Evolutionary conservation across 192 early-diverging fungal species (phyloP), one percentile per base, ranked within the genome.

Genomic region (Dispira parvispora): DNA sequence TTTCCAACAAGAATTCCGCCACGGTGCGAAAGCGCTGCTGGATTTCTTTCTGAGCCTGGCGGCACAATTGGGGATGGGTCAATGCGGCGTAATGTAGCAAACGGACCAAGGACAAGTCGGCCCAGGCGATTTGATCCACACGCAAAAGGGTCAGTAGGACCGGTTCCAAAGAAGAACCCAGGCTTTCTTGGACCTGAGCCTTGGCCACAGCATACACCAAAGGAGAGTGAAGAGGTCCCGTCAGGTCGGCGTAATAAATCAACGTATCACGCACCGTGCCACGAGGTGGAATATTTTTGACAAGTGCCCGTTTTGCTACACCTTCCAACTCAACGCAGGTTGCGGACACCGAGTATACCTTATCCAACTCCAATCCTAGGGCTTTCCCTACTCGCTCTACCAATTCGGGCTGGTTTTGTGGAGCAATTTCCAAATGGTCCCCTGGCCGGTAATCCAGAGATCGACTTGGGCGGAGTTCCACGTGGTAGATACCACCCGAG

Each of bases 361-460:
- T 38, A 44, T 43, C 28, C 52, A 52, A 43, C n/a, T 28, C 49
- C 12, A 53, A 28, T 11, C 63, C 63, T n/a, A 64, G 32, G 49
- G 38, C 50, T 6, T 11, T 23, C 11, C 52, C 63, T 43, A 64
- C 63, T 13, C 20, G 42, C 9, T 23, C 50, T 43, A 55, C 52
- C 26, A 44, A 13, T 5, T 23, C 50, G 16, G 50, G 62, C 0
- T 21, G 44, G 43, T 65, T 56, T 28, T 58, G 52, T n/a, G 64
- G 64, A 45, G n/a, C 21, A 13, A 65, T 45, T 46, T 56, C 64
- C 14, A 65, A 23, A 27, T 65, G 55, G 55, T 65, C 64, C 3
- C 64, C 64, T 43, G 50, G 42, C 3, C 55, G 54, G 54, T 57
- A 65, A 23, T 45, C 18, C 16, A 45, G 9, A 53, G 12, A 45